Evolutionary conservation across 192 early-diverging fungal species (phyloP), one percentile per base, ranked within the genome.

Genomic region (Coemansia javaensis): DNA sequence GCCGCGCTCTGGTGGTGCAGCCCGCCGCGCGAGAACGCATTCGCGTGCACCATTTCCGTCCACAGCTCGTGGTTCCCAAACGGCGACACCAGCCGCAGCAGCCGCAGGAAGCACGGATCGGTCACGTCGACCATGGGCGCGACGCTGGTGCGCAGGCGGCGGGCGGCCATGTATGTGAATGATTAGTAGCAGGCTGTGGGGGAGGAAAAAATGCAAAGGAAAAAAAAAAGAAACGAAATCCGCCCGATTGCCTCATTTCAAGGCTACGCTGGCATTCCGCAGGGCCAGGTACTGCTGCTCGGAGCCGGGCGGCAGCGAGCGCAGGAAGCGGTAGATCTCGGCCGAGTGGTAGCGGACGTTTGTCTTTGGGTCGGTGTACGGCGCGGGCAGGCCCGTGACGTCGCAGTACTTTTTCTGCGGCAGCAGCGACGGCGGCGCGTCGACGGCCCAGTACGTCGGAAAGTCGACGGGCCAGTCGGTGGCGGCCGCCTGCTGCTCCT

Each of bases 331-430:
- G 71, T 91, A 93, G 12, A 91, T 77, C 54, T 91, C 88, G 1
- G 82, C 81, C 38, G 86, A 86, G 50, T 88, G 80, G 47, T 91
- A 94, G 15, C 91, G 74, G 27, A 94, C 59, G 10, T 84, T 75
- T 1, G 88, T 88, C 66, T 91, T 91, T 16, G 91, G 91, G 63
- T 94, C 91, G 1, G 89, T 90, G 59, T 94, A 94, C 13, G 59
- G 77, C 21, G 88, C 88, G 36, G 88, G 85, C 32, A 93, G 66
- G 15, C 90, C 90, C 7, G 90, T 93, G 39, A 93, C 81, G 56
- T 93, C 90, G 59, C 90, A 93, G 71, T 93, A 93, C 56, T 91
- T 91, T 69, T 90, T 90, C 55, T 82, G 81, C 11, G 90, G 90
- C 27, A 73, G 42, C 46, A 93, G 65, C 21, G 90, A 91, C 20